These are phyloP conservation scores for Parietaria judaica DNA, from an alignment of 306 rosid species.

Conservation along the genomic window DNA sequence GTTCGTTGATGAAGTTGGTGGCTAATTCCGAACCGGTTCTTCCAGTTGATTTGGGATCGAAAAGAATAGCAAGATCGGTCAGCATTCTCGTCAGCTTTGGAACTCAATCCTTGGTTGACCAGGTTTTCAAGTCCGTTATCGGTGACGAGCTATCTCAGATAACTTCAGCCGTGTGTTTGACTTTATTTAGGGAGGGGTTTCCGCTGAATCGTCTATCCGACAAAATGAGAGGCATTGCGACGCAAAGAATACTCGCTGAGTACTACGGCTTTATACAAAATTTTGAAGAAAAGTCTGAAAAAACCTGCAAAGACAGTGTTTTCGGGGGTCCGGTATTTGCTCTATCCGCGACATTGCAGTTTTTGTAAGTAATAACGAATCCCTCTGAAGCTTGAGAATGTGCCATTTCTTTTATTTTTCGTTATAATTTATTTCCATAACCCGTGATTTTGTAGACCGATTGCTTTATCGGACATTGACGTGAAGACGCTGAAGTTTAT, in stretches of 20 bases:
- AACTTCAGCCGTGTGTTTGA: conserved; percentile 41
- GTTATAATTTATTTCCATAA: not conserved
- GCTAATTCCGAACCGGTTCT: conserved; percentile 57
- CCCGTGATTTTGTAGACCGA: conserved; percentile 38
- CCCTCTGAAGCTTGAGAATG: not conserved
- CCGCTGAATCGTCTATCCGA: conserved; percentile 63
- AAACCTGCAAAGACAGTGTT: conserved; percentile 26
- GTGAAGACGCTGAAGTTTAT: conserved; percentile 59
- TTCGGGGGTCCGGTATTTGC: conserved; percentile 60
- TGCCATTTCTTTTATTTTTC: not conserved
- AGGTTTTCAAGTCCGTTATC: conserved; percentile 44
- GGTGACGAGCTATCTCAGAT: conserved; percentile 42
- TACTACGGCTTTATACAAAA: conserved; percentile 49
- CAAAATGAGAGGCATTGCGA: conserved; percentile 38
- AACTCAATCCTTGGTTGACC: conserved; percentile 42
- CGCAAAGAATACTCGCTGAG: conserved; percentile 43
- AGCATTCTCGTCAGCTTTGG: conserved; percentile 52
- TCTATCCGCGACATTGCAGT: conserved; percentile 63
- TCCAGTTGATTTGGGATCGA: conserved; percentile 44
- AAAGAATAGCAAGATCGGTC: conserved; percentile 73
- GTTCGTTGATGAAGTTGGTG: conserved; percentile 55
- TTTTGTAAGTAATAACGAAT: conserved; percentile 49
- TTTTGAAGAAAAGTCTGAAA: conserved; percentile 42
- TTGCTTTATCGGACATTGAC: conserved; percentile 40
- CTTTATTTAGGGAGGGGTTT: conserved; percentile 71